Conservation (phyloP, 208 protist species). For the Leishmania lainsoni region DNA sequence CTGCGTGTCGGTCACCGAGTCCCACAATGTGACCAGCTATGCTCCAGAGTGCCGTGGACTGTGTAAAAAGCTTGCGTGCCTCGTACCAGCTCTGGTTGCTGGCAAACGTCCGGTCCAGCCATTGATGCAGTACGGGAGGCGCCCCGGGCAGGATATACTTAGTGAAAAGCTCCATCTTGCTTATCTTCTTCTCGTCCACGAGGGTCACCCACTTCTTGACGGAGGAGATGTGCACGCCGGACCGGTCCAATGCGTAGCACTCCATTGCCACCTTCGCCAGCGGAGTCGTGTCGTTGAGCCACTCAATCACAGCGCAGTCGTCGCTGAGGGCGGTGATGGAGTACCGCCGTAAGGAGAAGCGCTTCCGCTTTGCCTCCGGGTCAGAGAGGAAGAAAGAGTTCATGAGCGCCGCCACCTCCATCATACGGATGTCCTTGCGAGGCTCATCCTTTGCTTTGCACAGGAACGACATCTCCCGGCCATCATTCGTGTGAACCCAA, state of each 20-base stretch:
- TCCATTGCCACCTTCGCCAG: conserved; percentile 78
- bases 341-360: conserved; percentile 88
- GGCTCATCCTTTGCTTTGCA: conserved; percentile 95
- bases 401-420: conserved; percentile 95
- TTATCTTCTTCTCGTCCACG: conserved; percentile 62
- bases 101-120: conserved; percentile 90
- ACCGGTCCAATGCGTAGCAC: conserved; percentile 76
- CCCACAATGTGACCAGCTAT: conserved; percentile 97
- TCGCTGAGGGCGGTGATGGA: conserved; percentile 88
- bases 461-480: conserved; percentile 80
- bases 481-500: conserved; percentile 74
- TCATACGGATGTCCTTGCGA: conserved; percentile 96
- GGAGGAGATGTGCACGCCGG: conserved; percentile 57
- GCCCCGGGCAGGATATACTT: conserved; percentile 80
- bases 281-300: conserved; percentile 91
- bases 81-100: conserved; percentile 92
- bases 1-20: conserved; percentile 93
- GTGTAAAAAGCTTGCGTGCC: conserved; percentile 84
- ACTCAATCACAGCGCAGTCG: conserved; percentile 95
- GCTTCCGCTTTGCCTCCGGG: conserved; percentile 73
- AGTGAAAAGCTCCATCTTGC: conserved; percentile 68
- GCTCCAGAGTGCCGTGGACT: conserved; percentile 93
- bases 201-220: conserved; percentile 76
- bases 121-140: conserved; percentile 93
- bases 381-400: conserved; percentile 93